These are phyloP conservation scores for Austroboletus eburneus DNA, from an alignment of 768 basidiomycete genomes.

Conservation along the genomic window DNA sequence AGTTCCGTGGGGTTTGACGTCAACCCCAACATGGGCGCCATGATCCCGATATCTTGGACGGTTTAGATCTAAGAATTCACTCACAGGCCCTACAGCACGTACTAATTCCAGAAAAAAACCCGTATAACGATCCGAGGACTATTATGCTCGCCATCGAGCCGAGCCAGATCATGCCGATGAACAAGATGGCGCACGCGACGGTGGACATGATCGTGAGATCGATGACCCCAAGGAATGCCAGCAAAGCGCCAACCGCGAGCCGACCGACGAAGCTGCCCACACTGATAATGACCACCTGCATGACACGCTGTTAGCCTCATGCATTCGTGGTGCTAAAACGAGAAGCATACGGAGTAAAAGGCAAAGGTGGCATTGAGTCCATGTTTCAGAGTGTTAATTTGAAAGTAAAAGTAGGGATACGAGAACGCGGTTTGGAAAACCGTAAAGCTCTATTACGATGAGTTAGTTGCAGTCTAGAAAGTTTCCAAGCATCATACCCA, in stretches of 20 bases:
- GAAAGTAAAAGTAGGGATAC: slow-evolving; percentile 57
- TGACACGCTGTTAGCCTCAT: neutral
- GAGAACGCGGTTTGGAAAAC: slow-evolving; percentile 38
- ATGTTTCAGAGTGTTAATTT: slow-evolving; percentile 49
- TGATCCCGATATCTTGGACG: slow-evolving; percentile 32
- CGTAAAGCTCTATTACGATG: slow-evolving; percentile 11
- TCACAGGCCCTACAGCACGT: slow-evolving; percentile 3
- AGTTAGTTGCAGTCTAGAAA: neutral
- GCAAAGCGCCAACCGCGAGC: slow-evolving; percentile 37
- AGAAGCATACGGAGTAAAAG: slow-evolving; percentile 46
- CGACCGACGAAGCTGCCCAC: slow-evolving; percentile 47
- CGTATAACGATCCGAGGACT: slow-evolving; percentile 42
- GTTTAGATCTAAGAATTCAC: neutral
- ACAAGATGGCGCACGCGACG: slow-evolving; percentile 33
- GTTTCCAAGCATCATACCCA: slow-evolving; percentile 10
- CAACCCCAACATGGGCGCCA: slow-evolving; percentile 45
- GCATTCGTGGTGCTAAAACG: neutral
- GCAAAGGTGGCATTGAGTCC: slow-evolving; percentile 43
- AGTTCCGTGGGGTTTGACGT: slow-evolving; percentile 48
- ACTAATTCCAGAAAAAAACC: slow-evolving; percentile 46
- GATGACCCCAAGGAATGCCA: slow-evolving; percentile 39
- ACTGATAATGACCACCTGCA: slow-evolving; percentile 51
- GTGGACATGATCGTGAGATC: slow-evolving; percentile 39
- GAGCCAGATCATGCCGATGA: slow-evolving; percentile 45
- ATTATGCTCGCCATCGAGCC: slow-evolving; percentile 35